A percentile compares a stretch with the other conserved stretches of the same genome.
Evolutionary conservation across 768 basidiomycete genomes (phyloP).

Genomic region (Trametes meyenii): DNA sequence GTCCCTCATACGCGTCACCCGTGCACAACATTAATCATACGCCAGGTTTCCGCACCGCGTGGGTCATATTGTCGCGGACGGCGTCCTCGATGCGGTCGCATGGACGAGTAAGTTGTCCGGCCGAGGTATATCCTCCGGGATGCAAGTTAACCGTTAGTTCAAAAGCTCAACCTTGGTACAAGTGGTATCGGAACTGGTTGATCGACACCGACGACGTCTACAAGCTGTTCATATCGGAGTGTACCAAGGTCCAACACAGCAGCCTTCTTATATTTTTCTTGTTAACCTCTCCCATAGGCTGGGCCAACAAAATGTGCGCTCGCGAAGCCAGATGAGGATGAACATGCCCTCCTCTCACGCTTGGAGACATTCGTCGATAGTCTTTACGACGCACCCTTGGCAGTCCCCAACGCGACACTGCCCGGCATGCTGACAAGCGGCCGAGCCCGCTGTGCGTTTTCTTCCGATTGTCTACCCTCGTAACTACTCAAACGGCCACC

Average conservation of each 20-base stretch:
- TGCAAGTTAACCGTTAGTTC: not conserved
- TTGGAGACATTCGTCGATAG: constrained; percentile 30
- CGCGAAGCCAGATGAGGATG: constrained; percentile 24
- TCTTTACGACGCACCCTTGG: constrained; percentile 32
- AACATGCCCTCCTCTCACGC: constrained; percentile 23
- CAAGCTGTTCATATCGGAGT: constrained; percentile 32
- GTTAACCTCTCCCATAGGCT: constrained; percentile 23
- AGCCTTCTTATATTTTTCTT: not conserved
- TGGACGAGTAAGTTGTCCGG: constrained; percentile 29
- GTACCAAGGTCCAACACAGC: constrained; percentile 27
- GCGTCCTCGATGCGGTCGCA: constrained; percentile 33
- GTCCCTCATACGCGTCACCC: not conserved
- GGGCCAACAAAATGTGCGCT: constrained; percentile 33
- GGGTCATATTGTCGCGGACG: constrained; percentile 36
- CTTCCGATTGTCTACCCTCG: not conserved
- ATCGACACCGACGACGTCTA: constrained; percentile 31
- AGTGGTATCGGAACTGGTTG: constrained; percentile 29
- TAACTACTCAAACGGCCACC: not conserved
- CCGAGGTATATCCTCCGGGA: constrained; percentile 1
- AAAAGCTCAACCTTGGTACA: constrained; percentile 24
- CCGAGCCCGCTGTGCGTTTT: constrained; percentile 28
- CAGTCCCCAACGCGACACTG: constrained; percentile 27
- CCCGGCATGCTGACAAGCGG: constrained; percentile 35
- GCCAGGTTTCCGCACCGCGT: constrained; percentile 36
- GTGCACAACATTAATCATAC: not conserved